Conservation (phyloP, 75 land plant species). For the Pseudotsuga menziesii region DNA sequence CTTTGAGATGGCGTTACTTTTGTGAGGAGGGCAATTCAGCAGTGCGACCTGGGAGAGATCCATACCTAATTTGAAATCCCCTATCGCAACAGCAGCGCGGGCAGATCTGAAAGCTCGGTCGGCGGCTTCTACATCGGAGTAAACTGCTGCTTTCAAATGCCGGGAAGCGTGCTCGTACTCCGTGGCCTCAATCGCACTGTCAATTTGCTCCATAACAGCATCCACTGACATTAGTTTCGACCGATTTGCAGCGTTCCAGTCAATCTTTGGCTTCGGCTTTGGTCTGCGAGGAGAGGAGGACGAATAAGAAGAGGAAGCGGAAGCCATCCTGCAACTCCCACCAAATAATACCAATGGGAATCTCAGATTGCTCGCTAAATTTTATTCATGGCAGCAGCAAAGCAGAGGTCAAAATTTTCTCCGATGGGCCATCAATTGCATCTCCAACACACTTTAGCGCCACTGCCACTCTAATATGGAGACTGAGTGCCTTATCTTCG, state of each 20-base stretch:
- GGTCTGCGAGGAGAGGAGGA: too few species aligned
- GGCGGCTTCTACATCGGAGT: background rate
- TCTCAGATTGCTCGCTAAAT: too few species aligned
- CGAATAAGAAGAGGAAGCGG: too few species aligned
- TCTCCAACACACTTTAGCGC: too few species aligned
- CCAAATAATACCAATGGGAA: too few species aligned
- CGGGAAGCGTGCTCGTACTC: background rate
- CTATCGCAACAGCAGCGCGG: background rate
- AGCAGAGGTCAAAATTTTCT: too few species aligned
- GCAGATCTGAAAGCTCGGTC: constrained; percentile 11
- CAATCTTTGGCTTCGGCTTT: background rate
- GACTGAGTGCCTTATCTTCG: too few species aligned
- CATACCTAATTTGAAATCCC: constrained; percentile 5
- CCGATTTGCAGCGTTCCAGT: background rate
- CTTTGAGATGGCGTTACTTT: constrained; percentile 4
- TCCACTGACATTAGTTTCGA: background rate
- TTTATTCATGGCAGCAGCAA: too few species aligned
- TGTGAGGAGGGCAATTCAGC: background rate
- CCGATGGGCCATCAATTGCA: too few species aligned
- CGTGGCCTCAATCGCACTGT: background rate
- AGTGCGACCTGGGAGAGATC: background rate
- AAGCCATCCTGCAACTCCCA: too few species aligned
- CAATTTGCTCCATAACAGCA: constrained; percentile 1
- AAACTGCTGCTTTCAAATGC: background rate
- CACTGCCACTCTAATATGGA: too few species aligned